Evolutionary conservation across 1,284 basidiomycete genomes (phyloP).

Genomic region (Pascua sp.): DNA sequence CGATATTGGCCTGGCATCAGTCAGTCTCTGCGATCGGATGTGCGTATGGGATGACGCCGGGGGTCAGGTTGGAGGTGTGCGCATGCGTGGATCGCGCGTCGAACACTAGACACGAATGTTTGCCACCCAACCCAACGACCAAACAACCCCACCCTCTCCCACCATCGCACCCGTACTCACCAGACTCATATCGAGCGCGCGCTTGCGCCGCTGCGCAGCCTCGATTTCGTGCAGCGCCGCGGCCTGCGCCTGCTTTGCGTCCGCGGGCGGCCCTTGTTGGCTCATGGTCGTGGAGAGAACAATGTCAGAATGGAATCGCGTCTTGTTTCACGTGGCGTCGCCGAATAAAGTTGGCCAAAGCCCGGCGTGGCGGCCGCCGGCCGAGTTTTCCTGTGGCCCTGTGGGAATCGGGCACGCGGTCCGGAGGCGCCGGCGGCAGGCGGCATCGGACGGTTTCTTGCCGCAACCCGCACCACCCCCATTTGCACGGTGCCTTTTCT

Average conservation of each 20-base stretch:
- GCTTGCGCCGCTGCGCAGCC: slow-evolving; percentile 37
- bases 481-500: too few relatives aligned
- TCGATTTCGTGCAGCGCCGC: slow-evolving; percentile 41
- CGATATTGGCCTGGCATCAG: slow-evolving; percentile 47
- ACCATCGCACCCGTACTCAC: slow-evolving; percentile 20
- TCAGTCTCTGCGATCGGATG: neutral
- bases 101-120: neutral
- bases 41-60: neutral
- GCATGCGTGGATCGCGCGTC: neutral
- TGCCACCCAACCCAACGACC: neutral
- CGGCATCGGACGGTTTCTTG: too few relatives aligned
- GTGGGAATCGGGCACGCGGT: too few relatives aligned
- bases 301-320: too few relatives aligned
- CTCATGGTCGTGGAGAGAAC: slow-evolving; percentile 26
- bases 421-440: too few relatives aligned
- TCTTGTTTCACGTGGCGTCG: too few relatives aligned
- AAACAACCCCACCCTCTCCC: neutral
- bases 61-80: neutral
- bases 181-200: slow-evolving; percentile 36
- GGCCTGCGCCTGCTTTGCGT: slow-evolving; percentile 47
- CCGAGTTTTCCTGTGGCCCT: too few relatives aligned
- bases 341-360: too few relatives aligned
- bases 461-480: too few relatives aligned
- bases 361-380: too few relatives aligned
- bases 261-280: slow-evolving; percentile 41